A percentile compares a stretch with the other conserved stretches of the same genome.
Evolutionary conservation across 2,329 filamentous ascomycete genomes (phyloP).

Genomic region (Ustilaginoidea virens): DNA sequence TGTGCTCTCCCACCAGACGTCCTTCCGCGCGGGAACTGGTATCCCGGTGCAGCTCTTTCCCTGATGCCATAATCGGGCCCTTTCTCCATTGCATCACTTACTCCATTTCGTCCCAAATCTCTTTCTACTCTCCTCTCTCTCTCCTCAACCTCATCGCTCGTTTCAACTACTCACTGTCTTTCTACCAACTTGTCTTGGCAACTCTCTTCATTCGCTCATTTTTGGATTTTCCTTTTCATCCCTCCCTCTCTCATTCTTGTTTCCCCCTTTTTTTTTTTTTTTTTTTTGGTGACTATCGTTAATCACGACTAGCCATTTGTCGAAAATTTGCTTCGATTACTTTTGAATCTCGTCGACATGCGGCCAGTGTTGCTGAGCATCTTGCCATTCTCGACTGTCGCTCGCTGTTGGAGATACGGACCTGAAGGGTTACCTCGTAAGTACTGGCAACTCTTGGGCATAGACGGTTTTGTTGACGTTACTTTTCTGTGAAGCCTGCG

Average conservation of each 20-base stretch:
- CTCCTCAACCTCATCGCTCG: constrained; percentile 8
- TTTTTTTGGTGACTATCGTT: constrained; percentile 18
- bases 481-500: constrained; percentile 9
- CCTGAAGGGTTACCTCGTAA: no score
- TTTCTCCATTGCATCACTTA: constrained; percentile 1
- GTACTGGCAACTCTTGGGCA: no score
- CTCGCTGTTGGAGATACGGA: constrained; percentile 1
- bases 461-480: no score
- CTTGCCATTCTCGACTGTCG: constrained; percentile 6
- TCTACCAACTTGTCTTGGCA: constrained; percentile 9
- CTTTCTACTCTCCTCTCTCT: constrained; percentile 3
- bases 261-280: neutral
- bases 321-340: constrained; percentile 6
- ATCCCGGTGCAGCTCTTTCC: no score
- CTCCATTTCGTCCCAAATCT: neutral
- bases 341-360: constrained; percentile 9
- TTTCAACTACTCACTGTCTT: constrained; percentile 10
- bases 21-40: no score
- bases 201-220: constrained; percentile 12
- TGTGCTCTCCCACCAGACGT: no score
- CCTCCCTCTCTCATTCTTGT: constrained; percentile 6
- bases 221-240: constrained; percentile 14
- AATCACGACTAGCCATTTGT: constrained; percentile 13
- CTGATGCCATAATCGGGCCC: no score
- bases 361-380: constrained; percentile 5